Evolutionary conservation across 495 filamentous ascomycete genomes (phyloP), one percentile per base, ranked within the genome.

Genomic region (Melanomma pulvis-pyrius): DNA sequence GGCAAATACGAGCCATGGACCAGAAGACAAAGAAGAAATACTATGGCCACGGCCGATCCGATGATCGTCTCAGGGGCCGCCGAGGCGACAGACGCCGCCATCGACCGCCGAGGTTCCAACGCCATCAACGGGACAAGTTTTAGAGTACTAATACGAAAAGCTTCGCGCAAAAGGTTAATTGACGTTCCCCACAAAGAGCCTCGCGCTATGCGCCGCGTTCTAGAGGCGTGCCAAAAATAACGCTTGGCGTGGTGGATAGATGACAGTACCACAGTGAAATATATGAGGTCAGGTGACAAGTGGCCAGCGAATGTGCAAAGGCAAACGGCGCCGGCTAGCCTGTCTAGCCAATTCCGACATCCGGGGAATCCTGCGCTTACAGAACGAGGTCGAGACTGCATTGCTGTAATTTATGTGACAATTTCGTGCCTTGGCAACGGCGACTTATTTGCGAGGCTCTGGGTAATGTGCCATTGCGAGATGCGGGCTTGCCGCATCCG

Each of bases 241-340:
- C 60, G 36, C 9, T 29, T 26, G 53, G 22, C 25, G 51, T 52
- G 50, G 15, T 32, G 25, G 30, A 50, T 64, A 69, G 34, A 69
- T 69, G 67, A 65, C 67, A 39, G 67, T 65, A 65, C 67, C 60
- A 29, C 19, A 44, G 25, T 29, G 60, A 57, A 60, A 59, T 69
- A 69, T 69, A 69, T 63, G 47, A 39, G 21, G 67, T 69, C 67
- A 69, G 67, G 67, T 69, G 67, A 69, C 61, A 57, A 48, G 54
- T 59, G 47, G 60, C 61, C 34, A 60, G n/a, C n/a, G n/a, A n/a
- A n/a, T n/a, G n/a, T n/a, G n/a, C 29, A 55, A 53, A 6, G 28
- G 46, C 19, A 58, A 49, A 50, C 49, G 17, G 24, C 7, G 39
- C 30, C 50, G 50, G 55, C 28, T 13, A 36, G 30, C 49, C 21